phyloP scores from a whole-genome alignment of 148 eudicot species.

The Vaccinium myrtillus region DNA sequence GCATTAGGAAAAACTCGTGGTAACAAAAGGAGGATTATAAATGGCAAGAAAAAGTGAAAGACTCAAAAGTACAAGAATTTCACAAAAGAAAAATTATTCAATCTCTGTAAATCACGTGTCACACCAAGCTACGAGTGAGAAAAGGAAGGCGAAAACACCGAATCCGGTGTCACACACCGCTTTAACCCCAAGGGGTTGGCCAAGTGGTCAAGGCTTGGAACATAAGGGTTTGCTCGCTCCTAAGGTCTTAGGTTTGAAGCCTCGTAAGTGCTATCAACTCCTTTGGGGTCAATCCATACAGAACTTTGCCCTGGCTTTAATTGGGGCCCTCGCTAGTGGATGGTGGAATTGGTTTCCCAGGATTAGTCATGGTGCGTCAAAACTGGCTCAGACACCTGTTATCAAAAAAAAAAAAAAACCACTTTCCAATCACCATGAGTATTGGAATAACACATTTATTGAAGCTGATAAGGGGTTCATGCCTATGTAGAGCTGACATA shows the following conservation, averaged over 20 bases:
- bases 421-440: neutral
- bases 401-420: neutral
- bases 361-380: too few species aligned
- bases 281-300: too few species aligned
- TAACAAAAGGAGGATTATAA: neutral
- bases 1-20: neutral
- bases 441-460: neutral
- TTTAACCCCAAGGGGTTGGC: too few species aligned
- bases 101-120: neutral
- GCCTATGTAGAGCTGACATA: neutral
- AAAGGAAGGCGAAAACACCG: neutral
- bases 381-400: too few species aligned
- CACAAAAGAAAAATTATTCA: neutral
- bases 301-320: too few species aligned
- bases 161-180: neutral
- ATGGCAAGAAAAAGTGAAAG: neutral
- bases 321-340: too few species aligned
- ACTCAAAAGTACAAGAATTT: neutral
- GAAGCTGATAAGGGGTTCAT: neutral
- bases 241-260: too few species aligned
- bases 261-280: too few species aligned
- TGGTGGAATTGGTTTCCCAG: too few species aligned
- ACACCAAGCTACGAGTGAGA: neutral
- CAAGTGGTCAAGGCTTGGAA: too few species aligned
- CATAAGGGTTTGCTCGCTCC: too few species aligned